phyloP scores from a whole-genome alignment of 345 rosid species.

The Arabidopsis thaliana region DNA sequence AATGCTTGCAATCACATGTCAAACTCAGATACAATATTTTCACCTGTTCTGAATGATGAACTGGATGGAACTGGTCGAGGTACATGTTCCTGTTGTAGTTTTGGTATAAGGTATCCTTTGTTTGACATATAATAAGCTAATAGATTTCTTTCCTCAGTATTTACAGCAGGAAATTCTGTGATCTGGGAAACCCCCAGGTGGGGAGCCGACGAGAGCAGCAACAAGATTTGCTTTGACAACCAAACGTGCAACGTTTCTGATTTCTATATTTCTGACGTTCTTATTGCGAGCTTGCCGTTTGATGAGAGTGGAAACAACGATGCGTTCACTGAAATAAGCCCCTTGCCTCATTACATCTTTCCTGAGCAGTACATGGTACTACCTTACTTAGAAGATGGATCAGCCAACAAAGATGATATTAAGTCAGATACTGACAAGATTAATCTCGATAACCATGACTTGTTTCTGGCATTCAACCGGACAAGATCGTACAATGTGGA shows the following conservation, averaged over 20 bases:
- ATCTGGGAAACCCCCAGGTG: slow-evolving; percentile 46
- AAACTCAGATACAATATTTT: slow-evolving; percentile 78
- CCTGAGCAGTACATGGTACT: slow-evolving; percentile 76
- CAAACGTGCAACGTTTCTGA: slow-evolving; percentile 47
- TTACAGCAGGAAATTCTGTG: slow-evolving; percentile 34
- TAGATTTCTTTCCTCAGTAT: slow-evolving; percentile 28
- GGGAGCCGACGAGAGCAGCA: slow-evolving; percentile 43
- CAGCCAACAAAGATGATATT: slow-evolving; percentile 50
- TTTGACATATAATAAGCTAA: slow-evolving; percentile 36
- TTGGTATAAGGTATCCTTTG: slow-evolving; percentile 14
- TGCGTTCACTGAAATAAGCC: slow-evolving; percentile 41
- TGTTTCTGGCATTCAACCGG: slow-evolving; percentile 67
- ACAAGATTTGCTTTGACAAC: slow-evolving; percentile 43
- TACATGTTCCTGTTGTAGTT: slow-evolving; percentile 53
- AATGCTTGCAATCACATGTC: slow-evolving; percentile 46
- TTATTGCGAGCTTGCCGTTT: slow-evolving; percentile 46
- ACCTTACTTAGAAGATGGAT: slow-evolving; percentile 77
- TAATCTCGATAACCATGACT: slow-evolving; percentile 55
- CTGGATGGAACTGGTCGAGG: slow-evolving; percentile 47
- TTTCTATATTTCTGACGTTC: slow-evolving; percentile 43
- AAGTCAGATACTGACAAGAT: slow-evolving; percentile 54
- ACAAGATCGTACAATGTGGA: slow-evolving; percentile 57
- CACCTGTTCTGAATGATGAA: slow-evolving; percentile 61
- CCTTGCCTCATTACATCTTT: slow-evolving; percentile 66
- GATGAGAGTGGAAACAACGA: slow-evolving; percentile 38